Evolutionary conservation across 2,329 filamentous ascomycete species (phyloP).

Genomic region (Juglanconis oblonga): DNA sequence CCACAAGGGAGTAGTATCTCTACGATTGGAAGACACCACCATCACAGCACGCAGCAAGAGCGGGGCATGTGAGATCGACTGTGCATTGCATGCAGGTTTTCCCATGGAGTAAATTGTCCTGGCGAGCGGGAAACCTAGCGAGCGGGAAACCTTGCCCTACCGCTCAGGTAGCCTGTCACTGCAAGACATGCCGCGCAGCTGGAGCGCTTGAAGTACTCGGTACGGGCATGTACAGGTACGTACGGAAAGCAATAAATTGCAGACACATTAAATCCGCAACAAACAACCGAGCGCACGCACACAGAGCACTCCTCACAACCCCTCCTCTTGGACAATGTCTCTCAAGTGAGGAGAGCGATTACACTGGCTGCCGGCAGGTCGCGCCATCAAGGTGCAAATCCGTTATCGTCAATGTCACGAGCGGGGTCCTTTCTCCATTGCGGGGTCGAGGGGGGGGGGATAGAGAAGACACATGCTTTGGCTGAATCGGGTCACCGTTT

Average conservation of each 20-base stretch:
- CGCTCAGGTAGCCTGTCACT: neutral
- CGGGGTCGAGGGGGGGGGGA: neutral
- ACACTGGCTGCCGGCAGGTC: neutral
- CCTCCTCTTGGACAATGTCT: neutral
- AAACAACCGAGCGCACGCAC: neutral
- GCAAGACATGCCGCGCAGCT: too few species aligned
- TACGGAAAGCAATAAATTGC: neutral
- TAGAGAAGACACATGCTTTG: neutral
- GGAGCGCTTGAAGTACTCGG: too few species aligned
- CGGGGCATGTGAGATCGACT: neutral
- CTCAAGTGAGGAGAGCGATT: neutral
- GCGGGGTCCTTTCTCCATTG: neutral
- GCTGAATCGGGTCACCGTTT: neutral
- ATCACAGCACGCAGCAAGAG: neutral
- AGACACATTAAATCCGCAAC: neutral
- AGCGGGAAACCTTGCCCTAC: neutral
- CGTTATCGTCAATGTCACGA: too few species aligned
- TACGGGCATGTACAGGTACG: neutral
- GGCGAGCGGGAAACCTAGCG: neutral
- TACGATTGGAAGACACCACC: neutral
- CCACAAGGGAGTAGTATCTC: neutral
- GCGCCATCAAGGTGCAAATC: neutral
- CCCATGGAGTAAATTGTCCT: neutral
- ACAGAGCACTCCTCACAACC: neutral
- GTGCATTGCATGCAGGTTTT: neutral